Evolutionary conservation across 2,329 filamentous ascomycete genomes (phyloP).

Genomic region (Fusarium chuoi): DNA sequence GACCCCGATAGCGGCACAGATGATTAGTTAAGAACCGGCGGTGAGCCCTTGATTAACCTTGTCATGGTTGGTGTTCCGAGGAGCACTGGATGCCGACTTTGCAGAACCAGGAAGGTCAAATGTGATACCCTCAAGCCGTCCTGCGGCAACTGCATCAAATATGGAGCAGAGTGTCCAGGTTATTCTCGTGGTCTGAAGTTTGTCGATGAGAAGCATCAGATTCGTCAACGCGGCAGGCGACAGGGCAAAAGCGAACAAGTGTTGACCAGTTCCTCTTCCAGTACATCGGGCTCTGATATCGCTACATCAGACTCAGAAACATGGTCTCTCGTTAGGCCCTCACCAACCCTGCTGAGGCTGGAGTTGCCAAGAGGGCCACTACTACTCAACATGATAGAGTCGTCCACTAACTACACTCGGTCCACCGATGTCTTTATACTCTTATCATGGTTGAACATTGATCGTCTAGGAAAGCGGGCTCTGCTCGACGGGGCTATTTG

Average conservation of each 20-base stretch:
- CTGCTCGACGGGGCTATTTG: constrained; percentile 53
- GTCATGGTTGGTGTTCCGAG: constrained; percentile 53
- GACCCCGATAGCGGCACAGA: constrained; percentile 32
- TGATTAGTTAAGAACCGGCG: constrained; percentile 32
- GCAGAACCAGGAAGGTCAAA: constrained; percentile 55
- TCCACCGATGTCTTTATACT: constrained; percentile 41
- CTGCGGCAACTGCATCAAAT: constrained; percentile 53
- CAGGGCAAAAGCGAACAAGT: constrained; percentile 3
- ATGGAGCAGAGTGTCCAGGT: constrained; percentile 53
- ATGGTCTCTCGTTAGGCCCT: constrained; percentile 11
- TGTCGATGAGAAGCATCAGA: constrained; percentile 52
- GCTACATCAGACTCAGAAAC: not conserved
- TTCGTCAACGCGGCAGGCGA: constrained; percentile 45
- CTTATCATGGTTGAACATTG: constrained; percentile 43
- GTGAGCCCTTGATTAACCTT: constrained; percentile 32
- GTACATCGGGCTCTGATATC: constrained; percentile 16
- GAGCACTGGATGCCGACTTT: constrained; percentile 53
- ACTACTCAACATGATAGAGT: constrained; percentile 47
- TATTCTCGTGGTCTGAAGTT: constrained; percentile 54
- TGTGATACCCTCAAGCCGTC: constrained; percentile 58
- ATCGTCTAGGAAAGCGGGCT: constrained; percentile 48
- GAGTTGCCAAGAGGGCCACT: constrained; percentile 45
- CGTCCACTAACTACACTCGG: constrained; percentile 24
- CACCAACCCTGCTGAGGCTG: constrained; percentile 23
- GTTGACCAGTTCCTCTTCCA: constrained; percentile 23